These are phyloP conservation scores for Myriosclerotinia duriaeana DNA, from an alignment of 2,329 filamentous ascomycete genomes.

Conservation along the genomic window DNA sequence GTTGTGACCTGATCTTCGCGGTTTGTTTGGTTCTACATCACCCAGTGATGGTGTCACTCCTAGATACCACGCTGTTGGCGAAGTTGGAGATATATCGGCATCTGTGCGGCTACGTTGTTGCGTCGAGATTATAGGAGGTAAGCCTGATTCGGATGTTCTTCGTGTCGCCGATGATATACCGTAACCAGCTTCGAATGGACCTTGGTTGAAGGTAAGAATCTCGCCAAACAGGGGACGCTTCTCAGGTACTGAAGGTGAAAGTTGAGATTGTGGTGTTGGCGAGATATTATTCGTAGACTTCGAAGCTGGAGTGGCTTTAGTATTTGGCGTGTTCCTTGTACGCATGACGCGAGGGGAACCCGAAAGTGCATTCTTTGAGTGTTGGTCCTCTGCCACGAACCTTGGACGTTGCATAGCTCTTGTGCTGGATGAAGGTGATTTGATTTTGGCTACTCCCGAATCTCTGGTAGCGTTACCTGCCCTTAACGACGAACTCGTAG, in stretches of 20 bases:
- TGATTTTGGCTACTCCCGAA: constrained; percentile 25
- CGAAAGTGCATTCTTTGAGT: constrained; percentile 56
- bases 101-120: constrained; percentile 58
- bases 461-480: constrained; percentile 32
- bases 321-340: constrained; percentile 46
- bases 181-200: constrained; percentile 55
- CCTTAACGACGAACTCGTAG: constrained; percentile 25
- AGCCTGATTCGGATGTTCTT: constrained; percentile 70
- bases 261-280: constrained; percentile 39
- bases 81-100: constrained; percentile 57
- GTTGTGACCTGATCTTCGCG: constrained; percentile 44
- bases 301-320: constrained; percentile 43
- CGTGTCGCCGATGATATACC: constrained; percentile 57
- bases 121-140: constrained; percentile 49
- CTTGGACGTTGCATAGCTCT: constrained; percentile 47
- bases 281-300: constrained; percentile 49
- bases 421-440: constrained; percentile 30
- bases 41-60: constrained; percentile 47
- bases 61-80: constrained; percentile 66
- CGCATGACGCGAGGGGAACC: constrained; percentile 60
- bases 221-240: constrained; percentile 72
- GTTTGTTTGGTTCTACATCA: constrained; percentile 37
- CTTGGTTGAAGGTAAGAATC: constrained; percentile 60
- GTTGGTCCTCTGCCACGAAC: constrained; percentile 51
- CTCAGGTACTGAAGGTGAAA: constrained; percentile 33